phyloP scores from a whole-genome alignment of 2,329 filamentous ascomycete genomes.

The Phialocephala sp. region DNA sequence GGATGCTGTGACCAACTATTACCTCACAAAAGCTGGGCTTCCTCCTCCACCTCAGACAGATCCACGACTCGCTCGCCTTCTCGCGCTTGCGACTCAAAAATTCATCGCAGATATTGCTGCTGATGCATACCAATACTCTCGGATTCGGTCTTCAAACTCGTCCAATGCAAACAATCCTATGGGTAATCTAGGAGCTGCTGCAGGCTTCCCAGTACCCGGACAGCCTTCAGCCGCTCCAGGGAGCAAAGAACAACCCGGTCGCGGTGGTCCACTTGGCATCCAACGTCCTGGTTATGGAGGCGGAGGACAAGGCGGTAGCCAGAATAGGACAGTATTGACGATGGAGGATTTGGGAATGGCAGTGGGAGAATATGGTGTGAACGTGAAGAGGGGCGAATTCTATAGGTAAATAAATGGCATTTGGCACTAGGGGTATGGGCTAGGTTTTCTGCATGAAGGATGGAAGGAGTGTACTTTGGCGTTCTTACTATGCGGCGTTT shows the following conservation, averaged over 20 bases:
- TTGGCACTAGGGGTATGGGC: neutral
- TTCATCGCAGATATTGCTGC: conserved; percentile 98
- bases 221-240: conserved; percentile 63
- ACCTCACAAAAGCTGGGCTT: conserved; percentile 93
- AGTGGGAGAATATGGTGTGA: conserved; percentile 96
- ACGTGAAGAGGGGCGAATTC: conserved; percentile 96
- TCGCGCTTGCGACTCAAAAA: conserved; percentile 97
- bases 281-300: conserved; percentile 83
- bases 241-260: conserved; percentile 59
- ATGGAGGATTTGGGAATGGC: conserved; percentile 99
- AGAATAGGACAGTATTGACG: conserved; percentile 91
- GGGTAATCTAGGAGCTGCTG: conserved; percentile 80
- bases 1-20: conserved; percentile 96
- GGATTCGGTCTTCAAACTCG: conserved; percentile 91
- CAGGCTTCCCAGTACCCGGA: conserved; percentile 69
- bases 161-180: conserved; percentile 88
- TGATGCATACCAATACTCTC: conserved; percentile 96
- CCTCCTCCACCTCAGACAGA: conserved; percentile 92
- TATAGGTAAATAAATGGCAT: conserved; percentile 67
- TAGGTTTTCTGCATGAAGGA: conserved; percentile 4
- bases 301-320: conserved; percentile 84
- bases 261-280: conserved; percentile 53
- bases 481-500: neutral
- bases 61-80: conserved; percentile 85
- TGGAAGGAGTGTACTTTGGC: conserved; percentile 19